Percentiles rank a stretch among this genome's conserved stretches.
These are phyloP conservation scores for Podospora pseudoanserina DNA, from an alignment of 495 filamentous ascomycete genomes.

Conservation along the genomic window DNA sequence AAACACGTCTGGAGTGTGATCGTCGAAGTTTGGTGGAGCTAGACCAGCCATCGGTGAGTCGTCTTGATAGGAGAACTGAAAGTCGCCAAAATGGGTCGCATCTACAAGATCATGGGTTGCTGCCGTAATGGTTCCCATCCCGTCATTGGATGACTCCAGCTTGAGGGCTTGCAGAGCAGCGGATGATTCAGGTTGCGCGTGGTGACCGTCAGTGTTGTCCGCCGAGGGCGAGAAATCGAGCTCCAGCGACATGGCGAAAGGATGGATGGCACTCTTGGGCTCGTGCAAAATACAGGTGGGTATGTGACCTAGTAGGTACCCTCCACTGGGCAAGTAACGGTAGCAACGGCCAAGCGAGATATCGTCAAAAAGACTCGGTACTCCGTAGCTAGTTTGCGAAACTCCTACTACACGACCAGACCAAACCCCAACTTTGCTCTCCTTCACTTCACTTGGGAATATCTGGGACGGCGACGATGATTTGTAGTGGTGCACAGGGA, in stretches of 20 bases:
- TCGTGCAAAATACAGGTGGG: not conserved
- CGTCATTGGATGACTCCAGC: constrained; percentile 29
- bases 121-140: constrained; percentile 30
- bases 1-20: constrained; percentile 40
- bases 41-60: constrained; percentile 41
- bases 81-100: constrained; percentile 44
- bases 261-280: not conserved
- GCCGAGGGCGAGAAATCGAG: constrained; percentile 29
- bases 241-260: constrained; percentile 22
- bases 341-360: not conserved
- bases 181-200: constrained; percentile 23
- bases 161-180: constrained; percentile 28
- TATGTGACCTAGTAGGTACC: constrained; percentile 26
- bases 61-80: constrained; percentile 45
- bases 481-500: constrained; percentile 10
- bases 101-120: constrained; percentile 34
- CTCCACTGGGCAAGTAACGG: not conserved
- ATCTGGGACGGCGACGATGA: constrained; percentile 19
- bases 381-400: not conserved
- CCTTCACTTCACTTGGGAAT: constrained; percentile 27
- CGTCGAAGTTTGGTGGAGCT: constrained; percentile 30
- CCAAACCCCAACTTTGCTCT: constrained; percentile 10
- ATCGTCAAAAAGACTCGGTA: not conserved
- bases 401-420: constrained; percentile 24
- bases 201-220: constrained; percentile 22